Conservation (phyloP, 2,329 filamentous ascomycete species). For the Thelonectria rubi region DNA sequence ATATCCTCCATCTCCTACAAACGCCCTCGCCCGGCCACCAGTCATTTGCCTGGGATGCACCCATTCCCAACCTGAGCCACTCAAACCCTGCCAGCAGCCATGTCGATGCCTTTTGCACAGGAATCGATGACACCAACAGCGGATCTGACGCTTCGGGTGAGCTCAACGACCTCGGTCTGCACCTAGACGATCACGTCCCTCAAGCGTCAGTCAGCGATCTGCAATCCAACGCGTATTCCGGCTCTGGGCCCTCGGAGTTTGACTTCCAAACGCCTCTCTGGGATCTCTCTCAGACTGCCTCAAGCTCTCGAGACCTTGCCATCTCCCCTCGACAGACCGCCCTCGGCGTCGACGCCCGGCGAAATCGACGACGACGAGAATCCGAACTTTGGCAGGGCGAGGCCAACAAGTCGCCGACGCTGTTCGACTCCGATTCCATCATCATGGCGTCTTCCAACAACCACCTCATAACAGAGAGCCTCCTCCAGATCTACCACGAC, state of each 20-base stretch:
- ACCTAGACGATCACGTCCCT: not conserved
- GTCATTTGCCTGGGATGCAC: conserved; percentile 24
- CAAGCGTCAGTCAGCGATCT: conserved; percentile 17
- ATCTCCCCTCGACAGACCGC: conserved; percentile 15
- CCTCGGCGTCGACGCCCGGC: not conserved
- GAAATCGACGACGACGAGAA: conserved; percentile 6
- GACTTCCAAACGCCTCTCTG: conserved; percentile 24
- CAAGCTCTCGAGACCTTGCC: conserved; percentile 3
- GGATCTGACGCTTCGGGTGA: conserved; percentile 2
- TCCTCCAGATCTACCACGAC: conserved; percentile 62
- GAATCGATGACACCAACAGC: not conserved
- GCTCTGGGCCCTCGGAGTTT: conserved; percentile 24
- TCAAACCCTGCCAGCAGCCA: not conserved
- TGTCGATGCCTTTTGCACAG: conserved; percentile 10
- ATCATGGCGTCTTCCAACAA: conserved; percentile 45
- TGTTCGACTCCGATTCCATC: conserved; percentile 24
- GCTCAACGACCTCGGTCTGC: conserved; percentile 12
- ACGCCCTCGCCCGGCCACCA: conserved; percentile 23
- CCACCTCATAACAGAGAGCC: conserved; percentile 51
- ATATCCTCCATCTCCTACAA: conserved; percentile 21
- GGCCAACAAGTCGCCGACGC: conserved; percentile 22
- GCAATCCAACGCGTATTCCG: conserved; percentile 19
- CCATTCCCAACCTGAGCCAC: conserved; percentile 21
- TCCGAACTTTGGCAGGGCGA: conserved; percentile 16
- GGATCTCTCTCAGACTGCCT: conserved; percentile 17